These are phyloP conservation scores for Pestalotiopsis sp. DNA, from an alignment of 2,329 filamentous ascomycete genomes.

Conservation along the genomic window DNA sequence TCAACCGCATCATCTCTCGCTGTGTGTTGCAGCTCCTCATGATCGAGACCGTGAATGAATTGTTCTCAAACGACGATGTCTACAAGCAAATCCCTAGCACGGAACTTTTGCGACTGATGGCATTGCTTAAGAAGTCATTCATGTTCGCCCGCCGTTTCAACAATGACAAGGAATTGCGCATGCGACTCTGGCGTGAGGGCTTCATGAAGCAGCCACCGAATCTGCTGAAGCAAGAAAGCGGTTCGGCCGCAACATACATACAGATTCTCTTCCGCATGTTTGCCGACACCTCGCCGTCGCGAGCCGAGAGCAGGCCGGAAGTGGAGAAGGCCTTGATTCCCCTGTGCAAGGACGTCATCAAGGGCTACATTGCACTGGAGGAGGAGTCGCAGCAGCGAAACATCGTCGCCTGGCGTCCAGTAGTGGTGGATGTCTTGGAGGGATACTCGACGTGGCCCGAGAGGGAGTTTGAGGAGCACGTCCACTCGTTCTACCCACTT, in stretches of 20 bases:
- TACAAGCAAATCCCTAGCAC: constrained; percentile 90
- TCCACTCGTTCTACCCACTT: constrained; percentile 84
- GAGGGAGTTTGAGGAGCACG: constrained; percentile 77
- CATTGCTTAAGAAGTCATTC: constrained; percentile 91
- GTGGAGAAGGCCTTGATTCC: constrained; percentile 93
- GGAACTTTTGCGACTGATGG: constrained; percentile 91
- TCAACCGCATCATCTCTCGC: constrained; percentile 98
- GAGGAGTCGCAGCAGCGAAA: constrained; percentile 97
- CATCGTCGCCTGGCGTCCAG: constrained; percentile 94
- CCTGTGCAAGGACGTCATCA: constrained; percentile 91
- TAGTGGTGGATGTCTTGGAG: constrained; percentile 95
- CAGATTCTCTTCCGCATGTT: constrained; percentile 98
- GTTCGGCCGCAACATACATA: constrained; percentile 91
- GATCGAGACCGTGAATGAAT: constrained; percentile 98
- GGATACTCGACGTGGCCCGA: constrained; percentile 85
- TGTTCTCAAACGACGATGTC: constrained; percentile 96
- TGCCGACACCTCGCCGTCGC: constrained; percentile 82
- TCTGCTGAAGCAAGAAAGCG: constrained; percentile 93
- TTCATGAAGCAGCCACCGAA: constrained; percentile 99
- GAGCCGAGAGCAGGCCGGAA: constrained; percentile 76
- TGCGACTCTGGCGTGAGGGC: constrained; percentile 92
- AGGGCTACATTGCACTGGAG: constrained; percentile 81
- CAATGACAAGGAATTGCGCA: constrained; percentile 92
- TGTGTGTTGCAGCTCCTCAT: constrained; percentile 97
- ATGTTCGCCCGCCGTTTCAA: constrained; percentile 98